Base-by-base conservation (phyloP, 169 alveolate species). In the Babesia caballi region DNA sequence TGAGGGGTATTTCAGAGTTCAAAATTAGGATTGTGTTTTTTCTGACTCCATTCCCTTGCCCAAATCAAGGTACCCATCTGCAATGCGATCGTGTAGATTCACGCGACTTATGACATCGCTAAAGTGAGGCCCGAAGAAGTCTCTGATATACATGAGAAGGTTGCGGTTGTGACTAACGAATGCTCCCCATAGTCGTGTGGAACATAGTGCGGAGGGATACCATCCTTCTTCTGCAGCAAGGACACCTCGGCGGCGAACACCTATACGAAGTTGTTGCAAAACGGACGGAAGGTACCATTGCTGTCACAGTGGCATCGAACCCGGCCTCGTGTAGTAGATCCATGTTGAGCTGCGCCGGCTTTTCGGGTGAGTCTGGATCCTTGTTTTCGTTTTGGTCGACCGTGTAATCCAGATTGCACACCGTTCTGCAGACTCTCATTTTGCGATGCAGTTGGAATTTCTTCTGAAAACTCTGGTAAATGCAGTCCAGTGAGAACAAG, bases 311-410 rank as follows among this genome's bases (percentile, higher is more conserved):
- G 2, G 92, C 90, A 58, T 86, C 92, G 66, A 65, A 86, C 3
- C 92, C 92, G 17, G 92, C 92, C 57, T 86, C 92, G 71, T 86
- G 92, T 17, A 51, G 33, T 12, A 40, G 53, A 17, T 66, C 70
- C 14, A 76, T n/a, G 7, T 61, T 65, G 28, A 57, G 36, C 2
- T 67, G 47, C 0, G 46, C 68, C 63, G 35, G 27, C 7, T 5
- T 32, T 11, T 17, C n/a, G n/a, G n/a, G n/a, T n/a, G n/a, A n/a
- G n/a, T n/a, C n/a, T n/a, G n/a, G n/a, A n/a, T n/a, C n/a, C n/a
- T n/a, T n/a, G n/a, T n/a, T n/a, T n/a, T n/a, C n/a, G n/a, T n/a
- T n/a, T n/a, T n/a, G n/a, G n/a, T n/a, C n/a, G 42, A 27, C 58
- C 19, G 32, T 32, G 66, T 78, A 78, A 0, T 78, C 38, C 30